Evolutionary conservation across 2,329 filamentous ascomycete species (phyloP).

Genomic region (Nemania sp.): DNA sequence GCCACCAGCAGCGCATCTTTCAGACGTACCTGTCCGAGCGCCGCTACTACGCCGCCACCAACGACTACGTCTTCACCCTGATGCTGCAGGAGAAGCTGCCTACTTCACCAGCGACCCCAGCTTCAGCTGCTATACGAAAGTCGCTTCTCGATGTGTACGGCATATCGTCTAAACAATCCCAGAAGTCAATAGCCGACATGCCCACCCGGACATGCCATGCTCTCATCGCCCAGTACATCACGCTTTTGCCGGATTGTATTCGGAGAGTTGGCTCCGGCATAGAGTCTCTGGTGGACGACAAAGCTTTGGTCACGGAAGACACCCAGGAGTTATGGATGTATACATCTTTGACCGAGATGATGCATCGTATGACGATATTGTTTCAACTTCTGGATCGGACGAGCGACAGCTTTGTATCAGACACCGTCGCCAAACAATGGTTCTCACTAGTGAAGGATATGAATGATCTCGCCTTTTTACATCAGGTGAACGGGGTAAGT

Average conservation of each 20-base stretch:
- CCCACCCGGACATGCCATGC: slow-evolving; percentile 46
- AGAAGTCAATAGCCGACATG: slow-evolving; percentile 33
- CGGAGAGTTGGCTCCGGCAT: slow-evolving; percentile 53
- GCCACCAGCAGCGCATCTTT: slow-evolving; percentile 69
- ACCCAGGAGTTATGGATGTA: slow-evolving; percentile 35
- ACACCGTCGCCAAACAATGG: slow-evolving; percentile 68
- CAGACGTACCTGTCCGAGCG: slow-evolving; percentile 73
- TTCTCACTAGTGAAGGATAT: slow-evolving; percentile 73
- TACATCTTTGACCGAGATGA: slow-evolving; percentile 61
- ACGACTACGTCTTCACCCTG: slow-evolving; percentile 58
- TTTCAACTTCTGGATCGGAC: slow-evolving; percentile 70
- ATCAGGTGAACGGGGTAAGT: slow-evolving; percentile 60
- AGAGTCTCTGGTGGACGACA: slow-evolving; percentile 53
- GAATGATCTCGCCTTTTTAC: slow-evolving; percentile 69
- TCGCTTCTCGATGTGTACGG: slow-evolving; percentile 40
- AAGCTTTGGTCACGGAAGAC: slow-evolving; percentile 38
- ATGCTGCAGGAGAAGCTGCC: slow-evolving; percentile 46
- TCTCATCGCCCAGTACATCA: slow-evolving; percentile 53
- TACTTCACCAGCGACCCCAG: slow-evolving; percentile 30
- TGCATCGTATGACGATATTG: slow-evolving; percentile 73
- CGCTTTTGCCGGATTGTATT: slow-evolving; percentile 53
- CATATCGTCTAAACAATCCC: slow-evolving; percentile 38
- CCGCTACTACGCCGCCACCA: slow-evolving; percentile 66
- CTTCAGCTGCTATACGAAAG: slow-evolving; percentile 36
- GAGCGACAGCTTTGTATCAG: slow-evolving; percentile 57